These are phyloP conservation scores for Sugiyamaella sp. DNA, from an alignment of 1,139 yeast genomes.

Conservation along the genomic window DNA sequence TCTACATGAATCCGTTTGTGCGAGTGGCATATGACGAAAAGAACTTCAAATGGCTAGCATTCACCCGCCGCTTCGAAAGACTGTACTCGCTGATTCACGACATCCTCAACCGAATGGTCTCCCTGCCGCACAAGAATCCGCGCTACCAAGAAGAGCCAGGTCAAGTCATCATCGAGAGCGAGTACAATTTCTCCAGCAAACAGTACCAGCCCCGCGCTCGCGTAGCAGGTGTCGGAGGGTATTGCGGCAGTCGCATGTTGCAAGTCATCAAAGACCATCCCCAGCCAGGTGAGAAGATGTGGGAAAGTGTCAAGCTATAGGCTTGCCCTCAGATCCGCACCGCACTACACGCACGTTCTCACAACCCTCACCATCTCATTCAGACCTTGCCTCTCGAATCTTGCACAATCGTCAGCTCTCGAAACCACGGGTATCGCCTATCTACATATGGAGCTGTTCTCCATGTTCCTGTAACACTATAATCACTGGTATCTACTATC, in stretches of 20 bases:
- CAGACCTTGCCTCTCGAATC: neutral
- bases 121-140: constrained; percentile 22
- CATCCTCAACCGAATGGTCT: constrained; percentile 21
- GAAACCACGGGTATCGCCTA: neutral
- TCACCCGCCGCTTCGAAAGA: constrained; percentile 24
- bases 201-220: constrained; percentile 6
- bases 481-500: neutral
- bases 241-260: constrained; percentile 20
- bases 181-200: constrained; percentile 1
- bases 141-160: constrained; percentile 18
- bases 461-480: neutral
- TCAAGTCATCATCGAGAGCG: constrained; percentile 9
- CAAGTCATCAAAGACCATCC: constrained; percentile 17
- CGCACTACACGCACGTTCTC: neutral
- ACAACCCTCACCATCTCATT: neutral
- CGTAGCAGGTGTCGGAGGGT: constrained; percentile 18
- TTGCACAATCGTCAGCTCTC: neutral
- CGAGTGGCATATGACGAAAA: constrained; percentile 26
- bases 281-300: constrained; percentile 17
- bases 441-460: neutral
- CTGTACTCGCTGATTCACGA: constrained; percentile 25
- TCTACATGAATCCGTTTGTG: constrained; percentile 27
- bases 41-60: constrained; percentile 21
- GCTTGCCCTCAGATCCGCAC: neutral
- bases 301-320: constrained; percentile 16